Percentiles rank a stretch among this genome's conserved stretches.
Conservation (phyloP, 805 yeast species). For the Candida mattraensis region DNA sequence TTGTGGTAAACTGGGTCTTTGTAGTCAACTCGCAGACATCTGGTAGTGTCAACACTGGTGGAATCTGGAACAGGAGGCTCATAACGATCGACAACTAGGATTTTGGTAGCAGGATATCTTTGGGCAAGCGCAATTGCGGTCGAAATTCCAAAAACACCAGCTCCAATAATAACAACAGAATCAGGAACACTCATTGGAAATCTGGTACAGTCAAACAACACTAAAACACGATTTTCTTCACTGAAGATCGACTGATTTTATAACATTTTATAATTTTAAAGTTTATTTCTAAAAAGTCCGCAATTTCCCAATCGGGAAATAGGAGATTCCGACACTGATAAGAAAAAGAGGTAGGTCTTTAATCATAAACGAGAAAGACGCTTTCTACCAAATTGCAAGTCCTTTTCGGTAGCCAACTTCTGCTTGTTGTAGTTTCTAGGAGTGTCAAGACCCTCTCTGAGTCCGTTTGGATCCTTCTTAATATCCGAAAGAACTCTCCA, state of each 20-base stretch:
- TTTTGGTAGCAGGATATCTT: conserved; percentile 18
- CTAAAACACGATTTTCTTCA: too few relatives aligned
- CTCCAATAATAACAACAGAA: conserved; percentile 40
- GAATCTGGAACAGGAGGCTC: conserved; percentile 31
- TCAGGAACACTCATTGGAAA: conserved; percentile 14
- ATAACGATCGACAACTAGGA: conserved; percentile 25
- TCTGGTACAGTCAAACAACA: too few relatives aligned
- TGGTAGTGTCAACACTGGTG: conserved; percentile 28
- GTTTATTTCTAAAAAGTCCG: too few relatives aligned
- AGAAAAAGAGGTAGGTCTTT: too few relatives aligned
- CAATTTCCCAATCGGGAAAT: too few relatives aligned
- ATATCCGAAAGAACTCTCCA: conserved; percentile 34
- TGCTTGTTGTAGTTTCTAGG: conserved; percentile 24
- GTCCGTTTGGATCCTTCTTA: conserved; percentile 1
- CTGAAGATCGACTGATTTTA: too few relatives aligned
- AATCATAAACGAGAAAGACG: too few relatives aligned
- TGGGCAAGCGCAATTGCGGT: conserved; percentile 35
- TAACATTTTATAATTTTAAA: too few relatives aligned
- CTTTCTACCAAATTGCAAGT: neutral
- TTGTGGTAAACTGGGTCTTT: conserved; percentile 20
- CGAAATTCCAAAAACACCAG: conserved; percentile 53
- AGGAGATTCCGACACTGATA: too few relatives aligned
- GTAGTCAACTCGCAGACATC: conserved; percentile 28
- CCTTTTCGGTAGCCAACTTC: conserved; percentile 14
- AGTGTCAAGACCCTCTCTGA: conserved; percentile 7